Evolutionary conservation across 192 early-diverging fungal species (phyloP).

Genomic region (Linnemannia elongata): DNA sequence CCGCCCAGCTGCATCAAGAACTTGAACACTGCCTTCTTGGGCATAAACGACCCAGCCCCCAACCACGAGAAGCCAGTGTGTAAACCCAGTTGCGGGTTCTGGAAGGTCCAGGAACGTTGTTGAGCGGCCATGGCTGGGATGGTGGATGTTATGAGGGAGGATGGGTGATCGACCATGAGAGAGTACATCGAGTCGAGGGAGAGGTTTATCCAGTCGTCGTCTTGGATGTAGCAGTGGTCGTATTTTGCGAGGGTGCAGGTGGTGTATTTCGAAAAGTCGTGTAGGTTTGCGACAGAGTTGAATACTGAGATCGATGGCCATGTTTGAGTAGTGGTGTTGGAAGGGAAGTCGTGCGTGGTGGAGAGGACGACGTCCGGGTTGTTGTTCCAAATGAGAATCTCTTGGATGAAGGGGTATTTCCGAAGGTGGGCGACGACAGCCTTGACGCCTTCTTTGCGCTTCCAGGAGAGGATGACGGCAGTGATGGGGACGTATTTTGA

Average conservation of each 20-base stretch:
- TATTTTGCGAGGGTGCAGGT: conserved; percentile 65
- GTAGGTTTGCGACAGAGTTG: conserved; percentile 65
- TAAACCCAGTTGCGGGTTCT: conserved; percentile 58
- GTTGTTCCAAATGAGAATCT: conserved; percentile 67
- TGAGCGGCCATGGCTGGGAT: conserved; percentile 63
- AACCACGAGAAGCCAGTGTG: conserved; percentile 66
- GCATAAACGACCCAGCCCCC: conserved; percentile 61
- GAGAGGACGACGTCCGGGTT: conserved; percentile 41
- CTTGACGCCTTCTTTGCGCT: conserved; percentile 57
- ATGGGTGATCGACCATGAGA: conserved; percentile 63
- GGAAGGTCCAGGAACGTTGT: conserved; percentile 65
- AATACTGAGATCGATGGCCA: conserved; percentile 48
- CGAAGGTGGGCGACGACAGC: conserved; percentile 57
- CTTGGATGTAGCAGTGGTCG: conserved; percentile 71
- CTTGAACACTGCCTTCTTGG: conserved; percentile 59
- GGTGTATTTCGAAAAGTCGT: conserved; percentile 68
- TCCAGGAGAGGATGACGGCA: conserved; percentile 62
- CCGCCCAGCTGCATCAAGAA: conserved; percentile 66
- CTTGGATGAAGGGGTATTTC: conserved; percentile 63
- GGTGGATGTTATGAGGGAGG: conserved; percentile 61
- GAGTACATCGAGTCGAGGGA: conserved; percentile 67
- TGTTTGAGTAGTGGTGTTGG: neutral
- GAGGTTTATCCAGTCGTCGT: conserved; percentile 68
- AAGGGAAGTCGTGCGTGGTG: conserved; percentile 20
- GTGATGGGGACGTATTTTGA: conserved; percentile 59